phyloP scores from a whole-genome alignment of 2,329 filamentous ascomycete genomes.

The Stachybotrys chlorohalonatus region DNA sequence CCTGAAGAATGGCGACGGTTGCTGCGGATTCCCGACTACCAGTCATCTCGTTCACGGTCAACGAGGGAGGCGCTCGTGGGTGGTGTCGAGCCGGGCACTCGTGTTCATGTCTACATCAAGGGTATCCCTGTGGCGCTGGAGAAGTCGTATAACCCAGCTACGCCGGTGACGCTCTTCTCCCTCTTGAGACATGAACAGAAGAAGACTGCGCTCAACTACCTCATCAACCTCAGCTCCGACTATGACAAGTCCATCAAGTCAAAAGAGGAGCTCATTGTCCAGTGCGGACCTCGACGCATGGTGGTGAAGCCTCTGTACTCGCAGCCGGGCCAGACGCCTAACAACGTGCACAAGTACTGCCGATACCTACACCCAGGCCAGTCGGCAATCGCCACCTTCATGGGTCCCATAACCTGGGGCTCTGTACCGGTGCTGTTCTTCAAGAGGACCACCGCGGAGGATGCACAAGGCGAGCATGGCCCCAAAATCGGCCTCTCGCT shows the following conservation, averaged over 20 bases:
- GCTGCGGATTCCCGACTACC: conserved; percentile 83
- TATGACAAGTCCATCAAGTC: conserved; percentile 70
- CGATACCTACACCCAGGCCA: conserved; percentile 86
- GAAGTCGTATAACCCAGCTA: conserved; percentile 36
- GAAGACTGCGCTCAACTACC: conserved; percentile 79
- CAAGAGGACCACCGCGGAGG: conserved; percentile 44
- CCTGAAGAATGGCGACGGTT: conserved; percentile 85
- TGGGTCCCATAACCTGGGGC: conserved; percentile 88
- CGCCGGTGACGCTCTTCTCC: conserved; percentile 70
- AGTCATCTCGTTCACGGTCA: conserved; percentile 66
- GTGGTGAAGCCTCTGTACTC: conserved; percentile 88
- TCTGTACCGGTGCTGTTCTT: conserved; percentile 86
- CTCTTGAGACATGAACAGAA: conserved; percentile 93
- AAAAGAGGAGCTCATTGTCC: conserved; percentile 85
- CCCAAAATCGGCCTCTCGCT: conserved; percentile 53
- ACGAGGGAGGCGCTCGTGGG: conserved; percentile 80
- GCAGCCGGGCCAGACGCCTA: conserved; percentile 78
- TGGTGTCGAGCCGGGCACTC: conserved; percentile 73
- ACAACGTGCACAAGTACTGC: conserved; percentile 96
- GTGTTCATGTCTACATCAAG: conserved; percentile 70
- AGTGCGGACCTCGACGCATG: conserved; percentile 82
- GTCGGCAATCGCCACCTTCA: conserved; percentile 80
- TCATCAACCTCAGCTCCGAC: conserved; percentile 76
- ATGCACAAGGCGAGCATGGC: conserved; percentile 31
- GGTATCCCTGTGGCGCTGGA: conserved; percentile 34